Evolutionary conservation across 1,284 basidiomycete genomes (phyloP), one percentile per base, ranked within the genome.

Genomic region (Laetiporus sulphureus): DNA sequence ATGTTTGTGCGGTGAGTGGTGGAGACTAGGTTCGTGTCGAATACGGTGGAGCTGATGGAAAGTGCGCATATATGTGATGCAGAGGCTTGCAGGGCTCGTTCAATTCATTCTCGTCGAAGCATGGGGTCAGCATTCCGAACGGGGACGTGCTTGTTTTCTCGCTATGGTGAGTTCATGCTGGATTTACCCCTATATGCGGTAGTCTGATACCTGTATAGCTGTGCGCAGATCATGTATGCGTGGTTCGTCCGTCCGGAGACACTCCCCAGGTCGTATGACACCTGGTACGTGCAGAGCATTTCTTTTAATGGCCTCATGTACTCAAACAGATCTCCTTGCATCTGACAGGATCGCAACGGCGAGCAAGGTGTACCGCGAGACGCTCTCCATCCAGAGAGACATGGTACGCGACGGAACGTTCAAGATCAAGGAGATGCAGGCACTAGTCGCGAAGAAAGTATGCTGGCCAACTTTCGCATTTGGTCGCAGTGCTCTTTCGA

Each of bases 171-270:
- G 72, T 59, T 6, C 18, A 4, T 15, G 34, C 27, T 16, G 10
- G 7, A 32, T 32, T 11, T 8, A 10, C 16, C 10, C 10, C 15
- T 8, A 6, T 16, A 7, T 18, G 32, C 16, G 7, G 7, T 7
- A 12, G 7, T 5, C 36, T 13, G 35, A 33, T 36, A 20, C n/a
- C 15, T 8, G n/a, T 6, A 5, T 12, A 84, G 82, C 15, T 95
- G 85, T 56, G 85, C 83, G 7, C 92, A 96, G 63, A 95, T 96
- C 59, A 75, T 94, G 66, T 94, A 91, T 59, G 82, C 75, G 0
- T 91, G 85, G 65, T 69, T 95, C 22, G 61, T 90, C 23, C 71
- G 84, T 20, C 91, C 90, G 6, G 90, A 93, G 46, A 89, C 90
- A 0, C 77, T 95, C 21, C 83, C 88, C 5, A 66, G 68, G 30